Evolutionary conservation across 108 stramenopile species (phyloP), one percentile per base, ranked within the genome.

Genomic region (Skeletonema costatum): DNA sequence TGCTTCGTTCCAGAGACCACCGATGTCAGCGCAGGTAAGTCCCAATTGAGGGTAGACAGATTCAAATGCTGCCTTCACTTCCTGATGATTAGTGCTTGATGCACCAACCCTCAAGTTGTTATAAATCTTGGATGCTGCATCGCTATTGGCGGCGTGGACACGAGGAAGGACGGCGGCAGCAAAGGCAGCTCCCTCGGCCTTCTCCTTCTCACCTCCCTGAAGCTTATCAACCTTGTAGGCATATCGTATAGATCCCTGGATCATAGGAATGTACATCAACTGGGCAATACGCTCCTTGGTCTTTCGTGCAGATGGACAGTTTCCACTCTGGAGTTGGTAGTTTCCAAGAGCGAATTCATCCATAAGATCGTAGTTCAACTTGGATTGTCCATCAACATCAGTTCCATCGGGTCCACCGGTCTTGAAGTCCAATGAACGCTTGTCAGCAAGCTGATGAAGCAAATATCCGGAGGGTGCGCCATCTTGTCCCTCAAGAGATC

Each of bases 131-230:
- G 60, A n/a, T 7, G 92, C 94, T 50, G 82, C 92, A 0, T 51
- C 60, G 5, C 66, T 71, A 42, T 74, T 71, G 46, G 86, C 89
- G 12, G 74, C 79, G 61, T 87, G 80, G 53, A 95, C 68, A 19
- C 88, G 48, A 8, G 94, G 94, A 51, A 93, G 78, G 8, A 92
- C 73, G 53, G 86, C 79, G 21, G 92, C 92, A 63, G 92, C 94
- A 70, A 93, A 95, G 5, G 69, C 72, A 17, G 88, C 89, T 31
- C 90, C 92, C 64, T 92, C 89, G 10, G 89, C 88, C 32, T 85
- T 71, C 32, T 82, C 80, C 80, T 90, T 86, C 67, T 90, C 88
- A 0, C 62, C 82, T 14, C 73, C 74, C 21, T 63, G 68, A 30
- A 84, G 77, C 42, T 87, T 79, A 32, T 46, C 81, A 4, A 66